Evolutionary conservation across 345 rosid genomes (phyloP).

Genomic region (Populus deltoides): DNA sequence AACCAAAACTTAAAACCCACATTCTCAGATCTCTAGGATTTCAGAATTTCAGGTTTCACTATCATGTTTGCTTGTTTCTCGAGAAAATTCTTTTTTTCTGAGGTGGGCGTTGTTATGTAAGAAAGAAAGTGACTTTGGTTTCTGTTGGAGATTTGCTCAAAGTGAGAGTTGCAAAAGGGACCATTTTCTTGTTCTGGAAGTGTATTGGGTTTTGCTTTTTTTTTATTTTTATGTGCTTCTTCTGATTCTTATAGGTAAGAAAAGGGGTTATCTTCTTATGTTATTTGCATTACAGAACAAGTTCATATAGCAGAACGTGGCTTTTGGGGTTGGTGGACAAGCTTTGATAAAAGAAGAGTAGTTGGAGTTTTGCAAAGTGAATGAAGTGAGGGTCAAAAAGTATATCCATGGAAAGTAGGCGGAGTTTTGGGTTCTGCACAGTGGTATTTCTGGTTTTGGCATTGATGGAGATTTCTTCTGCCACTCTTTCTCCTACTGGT

Average conservation of each 20-base stretch:
- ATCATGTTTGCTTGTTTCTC: slow-evolving; percentile 26
- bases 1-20: slow-evolving; percentile 14
- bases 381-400: neutral
- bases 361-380: slow-evolving; percentile 8
- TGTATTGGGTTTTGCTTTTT: slow-evolving; percentile 17
- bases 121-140: slow-evolving; percentile 28
- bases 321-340: slow-evolving; percentile 31
- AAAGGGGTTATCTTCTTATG: slow-evolving; percentile 14
- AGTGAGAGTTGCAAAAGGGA: slow-evolving; percentile 4
- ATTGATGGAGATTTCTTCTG: slow-evolving; percentile 56
- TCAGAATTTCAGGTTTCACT: slow-evolving; percentile 50
- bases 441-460: slow-evolving; percentile 58
- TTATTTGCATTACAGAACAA: slow-evolving; percentile 27
- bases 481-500: slow-evolving; percentile 94
- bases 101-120: slow-evolving; percentile 18
- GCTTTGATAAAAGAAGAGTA: slow-evolving; percentile 21
- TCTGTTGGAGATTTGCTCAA: slow-evolving; percentile 9
- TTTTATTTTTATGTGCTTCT: slow-evolving; percentile 20
- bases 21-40: slow-evolving; percentile 91
- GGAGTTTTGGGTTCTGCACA: slow-evolving; percentile 43
- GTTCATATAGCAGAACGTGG: slow-evolving; percentile 23
- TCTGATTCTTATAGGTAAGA: slow-evolving; percentile 11
- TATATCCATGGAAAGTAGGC: slow-evolving; percentile 33
- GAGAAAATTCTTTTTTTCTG: slow-evolving; percentile 42
- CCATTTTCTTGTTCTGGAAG: slow-evolving; percentile 17